phyloP scores from a whole-genome alignment of 228 moss, liverwort and hornwort genomes.

The Sphagnum magellanicum region DNA sequence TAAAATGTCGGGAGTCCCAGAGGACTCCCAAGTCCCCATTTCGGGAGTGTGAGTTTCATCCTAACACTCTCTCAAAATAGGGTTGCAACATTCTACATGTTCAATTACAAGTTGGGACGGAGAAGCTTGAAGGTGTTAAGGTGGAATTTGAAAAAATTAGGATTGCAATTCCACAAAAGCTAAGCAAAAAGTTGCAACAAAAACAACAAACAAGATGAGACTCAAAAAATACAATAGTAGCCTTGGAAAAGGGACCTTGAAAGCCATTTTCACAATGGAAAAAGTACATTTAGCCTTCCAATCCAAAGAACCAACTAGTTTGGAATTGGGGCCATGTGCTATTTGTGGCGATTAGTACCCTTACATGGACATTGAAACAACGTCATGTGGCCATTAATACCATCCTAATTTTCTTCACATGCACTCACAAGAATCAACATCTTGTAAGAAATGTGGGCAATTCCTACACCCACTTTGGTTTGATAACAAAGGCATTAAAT shows the following conservation, averaged over 20 bases:
- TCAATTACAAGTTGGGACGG: no score
- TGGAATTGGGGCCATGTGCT: not conserved
- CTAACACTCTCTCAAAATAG: no score
- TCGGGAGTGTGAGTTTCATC: no score
- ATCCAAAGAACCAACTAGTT: not conserved
- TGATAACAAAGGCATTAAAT: not conserved
- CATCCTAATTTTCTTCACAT: not conserved
- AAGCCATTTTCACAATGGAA: not conserved
- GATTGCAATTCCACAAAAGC: no score
- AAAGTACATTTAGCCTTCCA: not conserved
- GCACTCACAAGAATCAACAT: not conserved
- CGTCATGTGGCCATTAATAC: not conserved
- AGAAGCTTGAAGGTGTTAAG: no score
- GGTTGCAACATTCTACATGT: no score
- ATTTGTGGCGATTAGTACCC: not conserved
- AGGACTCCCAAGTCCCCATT: no score
- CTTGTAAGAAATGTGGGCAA: not conserved
- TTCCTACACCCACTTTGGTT: not conserved
- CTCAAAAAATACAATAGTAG: not conserved
- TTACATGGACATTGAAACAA: not conserved
- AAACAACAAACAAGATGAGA: no score
- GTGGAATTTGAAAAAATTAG: no score
- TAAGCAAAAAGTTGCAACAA: no score
- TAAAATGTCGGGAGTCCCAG: no score
- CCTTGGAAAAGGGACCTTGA: not conserved